phyloP scores from a whole-genome alignment of 179 eudicot species.

The Drosera spatulata region DNA sequence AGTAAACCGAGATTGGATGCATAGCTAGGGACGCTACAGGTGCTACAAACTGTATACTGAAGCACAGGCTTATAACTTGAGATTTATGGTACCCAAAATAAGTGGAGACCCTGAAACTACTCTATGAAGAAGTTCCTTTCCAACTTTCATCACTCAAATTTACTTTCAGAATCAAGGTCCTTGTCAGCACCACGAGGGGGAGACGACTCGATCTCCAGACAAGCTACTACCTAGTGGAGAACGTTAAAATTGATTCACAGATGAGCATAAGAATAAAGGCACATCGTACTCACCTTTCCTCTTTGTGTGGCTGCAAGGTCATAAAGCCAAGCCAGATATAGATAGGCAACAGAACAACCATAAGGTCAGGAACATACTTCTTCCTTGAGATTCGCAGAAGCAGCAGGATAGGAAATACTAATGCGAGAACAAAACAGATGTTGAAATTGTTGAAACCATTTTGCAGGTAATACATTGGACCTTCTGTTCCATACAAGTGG shows the following conservation, averaged over 20 bases:
- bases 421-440: constrained; percentile 73
- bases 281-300: constrained; percentile 62
- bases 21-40: too few species aligned
- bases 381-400: constrained; percentile 41
- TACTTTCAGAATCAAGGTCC: background rate
- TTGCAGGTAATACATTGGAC: constrained; percentile 65
- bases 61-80: too few species aligned
- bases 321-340: constrained; percentile 93
- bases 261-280: background rate
- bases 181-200: background rate
- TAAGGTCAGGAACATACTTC: constrained; percentile 73
- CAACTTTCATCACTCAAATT: background rate
- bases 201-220: background rate
- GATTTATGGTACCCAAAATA: too few species aligned
- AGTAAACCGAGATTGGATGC: too few species aligned
- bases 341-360: constrained; percentile 62
- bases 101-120: too few species aligned
- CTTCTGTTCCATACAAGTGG: constrained; percentile 93
- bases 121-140: too few species aligned
- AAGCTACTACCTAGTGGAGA: background rate
- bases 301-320: constrained; percentile 98
- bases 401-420: constrained; percentile 59
- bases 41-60: too few species aligned
- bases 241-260: constrained; percentile 1
- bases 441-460: constrained; percentile 96